phyloP scores from a whole-genome alignment of 1,139 yeast genomes.

The Hemisphaericaspora xylanilytica region DNA sequence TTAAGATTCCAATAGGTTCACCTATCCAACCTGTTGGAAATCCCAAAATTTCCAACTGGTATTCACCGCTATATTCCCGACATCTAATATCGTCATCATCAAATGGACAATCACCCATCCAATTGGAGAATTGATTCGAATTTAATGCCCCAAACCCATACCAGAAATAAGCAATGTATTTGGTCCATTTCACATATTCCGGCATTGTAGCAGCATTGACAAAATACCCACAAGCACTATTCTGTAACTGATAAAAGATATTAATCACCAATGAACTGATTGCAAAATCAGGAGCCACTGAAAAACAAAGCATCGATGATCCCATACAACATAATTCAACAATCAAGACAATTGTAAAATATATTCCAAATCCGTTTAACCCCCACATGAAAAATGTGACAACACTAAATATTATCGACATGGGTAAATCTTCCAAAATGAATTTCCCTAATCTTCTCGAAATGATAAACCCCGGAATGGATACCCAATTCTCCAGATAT shows the following conservation, averaged over 20 bases:
- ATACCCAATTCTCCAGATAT: constrained; percentile 66
- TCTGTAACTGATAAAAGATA: constrained; percentile 61
- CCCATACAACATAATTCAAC: constrained; percentile 57
- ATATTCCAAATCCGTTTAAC: constrained; percentile 55
- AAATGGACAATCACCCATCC: constrained; percentile 52
- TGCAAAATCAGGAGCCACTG: constrained; percentile 60
- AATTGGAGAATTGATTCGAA: constrained; percentile 60
- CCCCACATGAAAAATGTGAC: constrained; percentile 83
- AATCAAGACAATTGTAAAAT: constrained; percentile 57
- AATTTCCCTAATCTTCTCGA: constrained; percentile 68
- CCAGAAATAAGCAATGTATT: constrained; percentile 69
- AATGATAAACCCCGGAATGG: constrained; percentile 63
- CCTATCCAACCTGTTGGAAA: constrained; percentile 59
- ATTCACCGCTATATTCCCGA: constrained; percentile 48
- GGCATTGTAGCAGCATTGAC: constrained; percentile 69
- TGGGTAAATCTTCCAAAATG: constrained; percentile 66
- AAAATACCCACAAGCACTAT: constrained; percentile 75
- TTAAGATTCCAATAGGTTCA: constrained; percentile 56
- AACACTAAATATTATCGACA: constrained; percentile 55
- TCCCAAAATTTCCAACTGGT: constrained; percentile 54
- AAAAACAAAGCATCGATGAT: constrained; percentile 54
- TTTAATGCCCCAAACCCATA: constrained; percentile 65
- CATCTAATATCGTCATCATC: constrained; percentile 23
- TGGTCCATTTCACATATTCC: constrained; percentile 78
- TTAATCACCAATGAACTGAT: constrained; percentile 62